Conservation (phyloP, 768 basidiomycete species). For the Sporobolomyces roseus region DNA sequence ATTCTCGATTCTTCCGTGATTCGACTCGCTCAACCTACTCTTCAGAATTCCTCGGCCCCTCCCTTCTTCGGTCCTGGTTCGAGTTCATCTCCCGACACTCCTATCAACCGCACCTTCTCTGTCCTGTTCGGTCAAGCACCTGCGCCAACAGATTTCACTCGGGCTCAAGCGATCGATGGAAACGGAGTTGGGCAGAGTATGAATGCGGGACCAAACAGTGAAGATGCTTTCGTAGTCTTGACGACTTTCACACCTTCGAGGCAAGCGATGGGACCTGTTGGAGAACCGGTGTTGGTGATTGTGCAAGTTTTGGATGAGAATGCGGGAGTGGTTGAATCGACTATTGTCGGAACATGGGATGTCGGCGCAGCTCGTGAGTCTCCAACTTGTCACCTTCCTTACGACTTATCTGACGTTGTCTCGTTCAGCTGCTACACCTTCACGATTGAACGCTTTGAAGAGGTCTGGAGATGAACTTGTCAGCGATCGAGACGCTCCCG, state of each 20-base stretch:
- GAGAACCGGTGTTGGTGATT: conserved; percentile 24
- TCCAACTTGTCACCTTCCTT: too few species aligned
- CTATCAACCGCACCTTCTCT: conserved; percentile 17
- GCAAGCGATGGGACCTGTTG: conserved; percentile 10
- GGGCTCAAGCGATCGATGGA: conserved; percentile 37
- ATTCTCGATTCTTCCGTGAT: conserved; percentile 31
- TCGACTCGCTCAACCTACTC: background rate
- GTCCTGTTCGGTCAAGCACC: conserved; percentile 22
- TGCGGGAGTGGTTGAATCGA: conserved; percentile 12
- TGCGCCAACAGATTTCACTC: conserved; percentile 25
- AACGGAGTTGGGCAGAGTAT: conserved; percentile 38
- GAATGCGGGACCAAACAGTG: conserved; percentile 25
- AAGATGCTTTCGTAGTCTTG: conserved; percentile 39
- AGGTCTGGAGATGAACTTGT: conserved; percentile 25
- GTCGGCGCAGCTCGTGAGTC: conserved; percentile 1
- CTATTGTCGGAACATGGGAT: conserved; percentile 38
- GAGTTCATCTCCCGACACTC: background rate
- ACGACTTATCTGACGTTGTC: background rate
- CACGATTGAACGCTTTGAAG: conserved; percentile 18
- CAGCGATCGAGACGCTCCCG: conserved; percentile 23
- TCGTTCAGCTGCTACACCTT: background rate
- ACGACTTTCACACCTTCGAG: conserved; percentile 34
- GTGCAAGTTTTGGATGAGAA: conserved; percentile 26
- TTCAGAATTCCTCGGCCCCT: background rate
- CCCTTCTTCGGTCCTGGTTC: conserved; percentile 18